Evolutionary conservation across 139 green algal species (phyloP).

Genomic region (Coelastrella sp.): DNA sequence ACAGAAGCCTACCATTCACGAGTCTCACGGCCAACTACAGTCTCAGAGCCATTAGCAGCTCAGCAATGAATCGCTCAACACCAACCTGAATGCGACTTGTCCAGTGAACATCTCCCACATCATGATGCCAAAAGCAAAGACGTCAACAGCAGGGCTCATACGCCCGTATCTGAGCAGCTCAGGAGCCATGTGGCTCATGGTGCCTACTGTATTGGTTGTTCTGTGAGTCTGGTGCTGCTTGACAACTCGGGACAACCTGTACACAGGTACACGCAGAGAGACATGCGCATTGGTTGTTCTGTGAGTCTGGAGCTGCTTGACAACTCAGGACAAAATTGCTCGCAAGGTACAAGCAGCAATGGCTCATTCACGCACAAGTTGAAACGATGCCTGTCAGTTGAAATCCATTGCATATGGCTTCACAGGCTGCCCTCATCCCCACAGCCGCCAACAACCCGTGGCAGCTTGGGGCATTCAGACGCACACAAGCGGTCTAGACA

Average conservation of each 20-base stretch:
- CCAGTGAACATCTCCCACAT: slow-evolving; percentile 21
- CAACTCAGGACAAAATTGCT: background rate
- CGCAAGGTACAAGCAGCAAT: too few relatives aligned
- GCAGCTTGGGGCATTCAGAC: too few relatives aligned
- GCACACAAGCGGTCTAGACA: too few relatives aligned
- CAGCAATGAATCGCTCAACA: background rate
- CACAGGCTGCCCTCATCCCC: too few relatives aligned
- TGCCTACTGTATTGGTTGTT: slow-evolving; percentile 4
- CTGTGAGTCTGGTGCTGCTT: slow-evolving; percentile 26
- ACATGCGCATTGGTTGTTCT: background rate
- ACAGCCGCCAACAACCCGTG: too few relatives aligned
- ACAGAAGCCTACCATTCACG: background rate
- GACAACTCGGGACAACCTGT: background rate
- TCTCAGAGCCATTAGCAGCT: background rate
- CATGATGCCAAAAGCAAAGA: background rate
- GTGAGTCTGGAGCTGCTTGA: background rate
- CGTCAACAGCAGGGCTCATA: background rate
- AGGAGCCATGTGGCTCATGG: slow-evolving; percentile 28
- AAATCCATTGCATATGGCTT: too few relatives aligned
- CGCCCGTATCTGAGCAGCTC: slow-evolving; percentile 8
- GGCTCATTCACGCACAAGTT: too few relatives aligned
- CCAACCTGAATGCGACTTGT: background rate
- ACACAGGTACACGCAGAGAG: background rate
- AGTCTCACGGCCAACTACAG: background rate
- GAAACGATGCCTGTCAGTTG: too few relatives aligned